Evolutionary conservation across 23 red algal genomes (phyloP), one percentile per base, ranked within the genome.

Genomic region (Chondrus crispus): DNA sequence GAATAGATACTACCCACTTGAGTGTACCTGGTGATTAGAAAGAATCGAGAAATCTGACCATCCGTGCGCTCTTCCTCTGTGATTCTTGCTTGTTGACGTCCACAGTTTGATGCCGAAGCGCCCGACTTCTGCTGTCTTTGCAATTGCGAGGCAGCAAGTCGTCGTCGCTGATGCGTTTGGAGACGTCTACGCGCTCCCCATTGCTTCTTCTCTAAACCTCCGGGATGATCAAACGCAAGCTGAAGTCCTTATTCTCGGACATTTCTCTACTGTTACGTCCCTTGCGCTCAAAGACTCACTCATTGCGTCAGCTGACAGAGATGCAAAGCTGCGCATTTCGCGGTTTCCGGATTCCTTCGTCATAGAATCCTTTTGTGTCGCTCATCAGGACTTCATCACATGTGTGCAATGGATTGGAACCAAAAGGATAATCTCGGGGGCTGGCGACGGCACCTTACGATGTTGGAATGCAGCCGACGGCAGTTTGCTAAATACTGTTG

Each of bases 291-390:
- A 47, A 42, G 3, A 47, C 13, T 22, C 43, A 32, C 45, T 41
- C 79, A 62, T 83, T 41, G 79, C 79, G 36, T 52, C 79, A 2
- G 32, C 51, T 53, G 79, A 83, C 24, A 43, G 79, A 36, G 79
- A 83, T 16, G 45, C 43, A 47, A 58, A 63, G 29, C 43, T 83
- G n/a, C 49, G 79, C 26, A 50, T 83, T 13, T 83, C 79, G 3
- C 79, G 79, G 7, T 83, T 60, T 33, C 79, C 79, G 45, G 28
- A 10, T 19, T 58, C 79, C 33, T 83, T 60, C 50, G 79, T 62
- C 14, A 83, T 83, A 18, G 51, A 83, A 39, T 63, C 49, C 8
- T 83, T 83, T 33, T 83, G 79, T 42, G 35, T 83, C 14, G 46
- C 51, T 22, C 79, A 83, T 30, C 55, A 5, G 3, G 43, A 58